Conservation (phyloP, 2,329 filamentous ascomycete genomes). For the Phialophora chinensis region DNA sequence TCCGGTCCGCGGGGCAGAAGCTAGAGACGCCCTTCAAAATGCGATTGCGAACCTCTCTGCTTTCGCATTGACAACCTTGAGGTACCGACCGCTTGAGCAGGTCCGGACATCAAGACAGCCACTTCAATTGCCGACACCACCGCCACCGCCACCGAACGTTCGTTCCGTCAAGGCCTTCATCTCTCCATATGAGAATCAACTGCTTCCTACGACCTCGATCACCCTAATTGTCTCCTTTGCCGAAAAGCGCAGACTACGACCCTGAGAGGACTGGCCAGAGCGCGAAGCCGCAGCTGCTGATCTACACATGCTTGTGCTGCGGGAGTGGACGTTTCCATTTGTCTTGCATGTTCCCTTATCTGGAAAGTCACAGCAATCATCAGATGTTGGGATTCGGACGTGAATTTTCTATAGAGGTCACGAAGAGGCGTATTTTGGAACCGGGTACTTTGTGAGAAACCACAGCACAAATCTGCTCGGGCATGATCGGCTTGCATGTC, state of each 20-base stretch:
- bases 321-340: neutral
- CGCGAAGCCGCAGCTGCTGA: neutral
- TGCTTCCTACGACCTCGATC: neutral
- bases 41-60: neutral
- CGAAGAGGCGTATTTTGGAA: neutral
- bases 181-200: neutral
- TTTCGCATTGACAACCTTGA: neutral
- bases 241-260: neutral
- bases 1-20: too few species aligned
- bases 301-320: neutral
- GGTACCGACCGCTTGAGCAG: neutral
- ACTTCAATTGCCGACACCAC: neutral
- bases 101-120: neutral
- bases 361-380: neutral
- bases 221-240: neutral
- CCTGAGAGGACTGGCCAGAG: neutral
- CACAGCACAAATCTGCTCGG: too few species aligned
- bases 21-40: too few species aligned
- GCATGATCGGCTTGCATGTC: too few species aligned
- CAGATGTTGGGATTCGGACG: neutral
- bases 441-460: neutral
- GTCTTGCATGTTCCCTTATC: neutral
- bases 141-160: neutral
- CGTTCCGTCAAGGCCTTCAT: neutral
- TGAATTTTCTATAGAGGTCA: neutral